These are phyloP conservation scores for Suillus paluster DNA, from an alignment of 768 basidiomycete genomes.

Conservation along the genomic window DNA sequence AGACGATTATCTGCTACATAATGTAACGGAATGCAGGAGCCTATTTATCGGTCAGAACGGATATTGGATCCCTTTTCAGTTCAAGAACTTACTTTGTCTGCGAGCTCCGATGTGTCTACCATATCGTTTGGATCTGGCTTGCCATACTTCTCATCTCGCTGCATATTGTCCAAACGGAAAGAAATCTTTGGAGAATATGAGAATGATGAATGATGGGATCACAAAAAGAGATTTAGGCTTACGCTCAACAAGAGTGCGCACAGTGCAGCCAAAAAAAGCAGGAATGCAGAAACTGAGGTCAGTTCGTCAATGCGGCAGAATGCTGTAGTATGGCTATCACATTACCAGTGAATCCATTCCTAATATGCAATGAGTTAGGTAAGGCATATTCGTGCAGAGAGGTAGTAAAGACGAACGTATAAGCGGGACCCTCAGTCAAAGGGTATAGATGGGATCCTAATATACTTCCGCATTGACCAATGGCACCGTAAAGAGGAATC, in stretches of 20 bases:
- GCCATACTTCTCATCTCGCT: constrained; percentile 58
- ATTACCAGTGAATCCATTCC: constrained; percentile 1
- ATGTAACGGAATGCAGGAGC: constrained; percentile 67
- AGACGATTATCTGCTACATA: constrained; percentile 18
- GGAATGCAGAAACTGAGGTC: not conserved
- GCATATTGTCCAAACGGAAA: constrained; percentile 23
- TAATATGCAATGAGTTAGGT: not conserved
- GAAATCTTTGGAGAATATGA: not conserved
- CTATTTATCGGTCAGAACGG: constrained; percentile 32
- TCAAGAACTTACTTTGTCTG: constrained; percentile 56
- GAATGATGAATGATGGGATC: not conserved
- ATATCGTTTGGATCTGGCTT: constrained; percentile 47
- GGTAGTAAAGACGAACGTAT: constrained; percentile 30
- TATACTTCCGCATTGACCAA: constrained; percentile 47
- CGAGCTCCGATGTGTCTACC: constrained; percentile 66
- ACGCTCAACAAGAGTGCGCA: constrained; percentile 7
- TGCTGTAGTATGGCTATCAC: not conserved
- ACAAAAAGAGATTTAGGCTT: not conserved
- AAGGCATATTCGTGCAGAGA: not conserved
- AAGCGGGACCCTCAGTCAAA: constrained; percentile 42
- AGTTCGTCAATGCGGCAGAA: not conserved
- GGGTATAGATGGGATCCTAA: constrained; percentile 48
- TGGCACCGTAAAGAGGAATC: constrained; percentile 45
- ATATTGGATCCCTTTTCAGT: not conserved
- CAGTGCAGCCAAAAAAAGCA: constrained; percentile 5